These are phyloP conservation scores for Aureobasidium subglaciale DNA, from an alignment of 2,329 filamentous ascomycete genomes.

Conservation along the genomic window DNA sequence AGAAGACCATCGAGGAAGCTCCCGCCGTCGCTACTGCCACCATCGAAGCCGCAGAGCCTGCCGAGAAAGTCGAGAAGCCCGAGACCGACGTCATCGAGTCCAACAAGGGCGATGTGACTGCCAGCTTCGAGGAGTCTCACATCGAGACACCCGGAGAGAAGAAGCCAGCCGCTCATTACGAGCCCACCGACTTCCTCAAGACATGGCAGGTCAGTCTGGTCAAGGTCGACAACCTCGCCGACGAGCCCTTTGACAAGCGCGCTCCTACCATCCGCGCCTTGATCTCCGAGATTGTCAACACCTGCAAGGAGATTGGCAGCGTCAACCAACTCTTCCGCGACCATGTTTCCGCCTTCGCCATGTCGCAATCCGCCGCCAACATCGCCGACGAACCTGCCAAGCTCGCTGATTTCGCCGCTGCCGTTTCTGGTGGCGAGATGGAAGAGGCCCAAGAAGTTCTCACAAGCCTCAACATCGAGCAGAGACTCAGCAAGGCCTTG, in stretches of 20 bases:
- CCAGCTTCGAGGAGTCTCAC: constrained; percentile 84
- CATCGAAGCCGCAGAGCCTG: constrained; percentile 24
- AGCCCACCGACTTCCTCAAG: constrained; percentile 83
- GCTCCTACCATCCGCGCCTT: constrained; percentile 83
- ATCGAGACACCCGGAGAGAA: constrained; percentile 48
- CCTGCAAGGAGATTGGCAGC: constrained; percentile 92
- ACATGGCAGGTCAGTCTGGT: constrained; percentile 91
- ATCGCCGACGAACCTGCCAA: constrained; percentile 92
- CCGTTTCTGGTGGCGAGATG: constrained; percentile 89
- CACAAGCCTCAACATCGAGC: constrained; percentile 81
- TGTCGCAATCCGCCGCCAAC: constrained; percentile 90
- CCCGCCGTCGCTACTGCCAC: constrained; percentile 46
- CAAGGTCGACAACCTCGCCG: constrained; percentile 85
- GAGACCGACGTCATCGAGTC: constrained; percentile 48
- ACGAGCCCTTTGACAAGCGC: constrained; percentile 85
- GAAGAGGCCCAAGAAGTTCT: constrained; percentile 88
- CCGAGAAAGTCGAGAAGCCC: constrained; percentile 7
- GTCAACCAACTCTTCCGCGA: constrained; percentile 94
- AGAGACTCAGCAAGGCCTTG: constrained; percentile 83
- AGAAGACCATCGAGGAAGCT: constrained; percentile 41
- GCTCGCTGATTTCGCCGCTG: constrained; percentile 92
- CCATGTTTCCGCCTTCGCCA: constrained; percentile 94
- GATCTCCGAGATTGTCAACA: constrained; percentile 96
- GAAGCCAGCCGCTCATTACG: constrained; percentile 54
- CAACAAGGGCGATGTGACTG: constrained; percentile 90